Conservation (phyloP, 768 basidiomycete genomes). For the Mycena sanguinolenta region DNA sequence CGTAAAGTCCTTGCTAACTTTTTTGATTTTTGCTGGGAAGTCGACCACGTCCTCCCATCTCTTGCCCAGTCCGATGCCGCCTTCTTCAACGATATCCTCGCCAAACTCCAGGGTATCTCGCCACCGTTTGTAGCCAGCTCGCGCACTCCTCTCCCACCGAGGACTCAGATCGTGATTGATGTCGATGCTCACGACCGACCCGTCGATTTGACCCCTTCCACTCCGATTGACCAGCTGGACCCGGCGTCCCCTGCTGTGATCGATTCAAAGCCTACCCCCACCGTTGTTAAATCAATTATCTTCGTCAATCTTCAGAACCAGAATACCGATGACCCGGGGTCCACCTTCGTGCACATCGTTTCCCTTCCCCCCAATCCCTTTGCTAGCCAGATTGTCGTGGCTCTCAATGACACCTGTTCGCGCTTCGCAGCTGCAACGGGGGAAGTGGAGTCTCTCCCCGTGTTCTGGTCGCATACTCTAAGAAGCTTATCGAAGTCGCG, state of each 20-base stretch:
- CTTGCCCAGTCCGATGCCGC: background rate
- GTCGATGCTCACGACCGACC: background rate
- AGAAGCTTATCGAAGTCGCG: background rate
- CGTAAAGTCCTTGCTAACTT: no score
- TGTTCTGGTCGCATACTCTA: background rate
- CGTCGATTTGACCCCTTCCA: background rate
- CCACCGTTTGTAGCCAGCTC: background rate
- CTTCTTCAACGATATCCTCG: background rate
- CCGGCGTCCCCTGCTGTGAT: background rate
- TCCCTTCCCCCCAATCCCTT: background rate
- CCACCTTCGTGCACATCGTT: background rate
- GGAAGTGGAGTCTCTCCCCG: background rate
- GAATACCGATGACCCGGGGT: background rate
- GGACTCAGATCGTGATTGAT: background rate
- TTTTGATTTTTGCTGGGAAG: background rate
- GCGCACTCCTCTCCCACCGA: background rate
- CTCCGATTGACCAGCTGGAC: background rate
- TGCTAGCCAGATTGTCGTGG: background rate
- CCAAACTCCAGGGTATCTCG: slow-evolving; percentile 36
- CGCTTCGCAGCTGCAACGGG: background rate
- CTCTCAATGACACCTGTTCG: background rate
- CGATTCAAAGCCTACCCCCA: background rate
- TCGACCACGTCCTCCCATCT: background rate
- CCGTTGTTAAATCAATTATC: background rate
- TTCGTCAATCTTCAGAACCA: background rate